Conservation (phyloP, 73 alveolate genomes). For the Strombidium stylifer region DNA sequence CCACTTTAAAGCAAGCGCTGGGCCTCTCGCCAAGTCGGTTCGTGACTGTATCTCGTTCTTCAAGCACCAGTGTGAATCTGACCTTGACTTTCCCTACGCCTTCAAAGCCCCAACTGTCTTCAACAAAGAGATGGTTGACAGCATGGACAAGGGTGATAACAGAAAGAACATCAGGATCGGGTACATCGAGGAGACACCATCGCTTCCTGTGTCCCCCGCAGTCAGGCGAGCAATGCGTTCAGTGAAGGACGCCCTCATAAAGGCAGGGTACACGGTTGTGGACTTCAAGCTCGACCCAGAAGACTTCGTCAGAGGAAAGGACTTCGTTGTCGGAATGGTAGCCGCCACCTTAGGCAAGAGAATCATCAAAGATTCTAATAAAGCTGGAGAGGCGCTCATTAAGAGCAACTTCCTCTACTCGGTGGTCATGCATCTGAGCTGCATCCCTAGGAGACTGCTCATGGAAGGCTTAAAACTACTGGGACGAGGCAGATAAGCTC, state of each 20-base stretch:
- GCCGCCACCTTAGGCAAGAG: background rate
- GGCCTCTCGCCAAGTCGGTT: conserved; percentile 64
- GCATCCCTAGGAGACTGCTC: background rate
- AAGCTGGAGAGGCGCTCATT: too few relatives aligned
- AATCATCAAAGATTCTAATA: background rate
- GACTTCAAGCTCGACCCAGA: conserved; percentile 4
- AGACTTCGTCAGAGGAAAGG: conserved; percentile 2
- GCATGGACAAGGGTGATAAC: background rate
- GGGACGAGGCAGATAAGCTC: conserved; percentile 13
- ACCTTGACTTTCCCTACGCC: background rate
- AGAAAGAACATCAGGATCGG: conserved; percentile 14
- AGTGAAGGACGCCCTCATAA: conserved; percentile 14
- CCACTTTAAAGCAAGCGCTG: conserved; percentile 20
- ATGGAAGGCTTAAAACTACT: background rate
- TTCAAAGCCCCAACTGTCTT: conserved; percentile 15
- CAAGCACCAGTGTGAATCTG: conserved; percentile 4
- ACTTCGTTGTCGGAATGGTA: background rate
- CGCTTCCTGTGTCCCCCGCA: background rate
- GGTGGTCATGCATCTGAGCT: background rate
- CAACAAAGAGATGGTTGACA: background rate
- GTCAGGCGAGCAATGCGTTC: conserved; percentile 1
- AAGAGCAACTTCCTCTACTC: too few relatives aligned
- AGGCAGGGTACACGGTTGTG: conserved; percentile 10
- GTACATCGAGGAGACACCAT: conserved; percentile 4
- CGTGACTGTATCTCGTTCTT: conserved; percentile 47